phyloP scores from a whole-genome alignment of 1,284 basidiomycete species.

The Bjerkandera adusta region DNA sequence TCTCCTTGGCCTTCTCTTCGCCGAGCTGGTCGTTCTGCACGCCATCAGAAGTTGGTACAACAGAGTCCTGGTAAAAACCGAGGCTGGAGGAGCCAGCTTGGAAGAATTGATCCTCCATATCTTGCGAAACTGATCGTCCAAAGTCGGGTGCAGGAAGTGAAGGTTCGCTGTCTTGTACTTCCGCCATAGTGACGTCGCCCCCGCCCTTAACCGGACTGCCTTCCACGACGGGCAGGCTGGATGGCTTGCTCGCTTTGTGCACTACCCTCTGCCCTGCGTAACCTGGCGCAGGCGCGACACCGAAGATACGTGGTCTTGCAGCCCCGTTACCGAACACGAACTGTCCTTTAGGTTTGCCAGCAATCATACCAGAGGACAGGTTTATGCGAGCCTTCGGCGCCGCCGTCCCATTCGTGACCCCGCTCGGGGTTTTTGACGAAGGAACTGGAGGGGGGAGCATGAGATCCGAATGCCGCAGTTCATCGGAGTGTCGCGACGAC shows the following conservation, averaged over 20 bases:
- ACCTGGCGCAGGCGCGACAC: slow-evolving; percentile 19
- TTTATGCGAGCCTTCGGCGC: slow-evolving; percentile 16
- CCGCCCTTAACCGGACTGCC: slow-evolving; percentile 35
- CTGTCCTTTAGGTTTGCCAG: slow-evolving; percentile 16
- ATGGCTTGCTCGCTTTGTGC: slow-evolving; percentile 60
- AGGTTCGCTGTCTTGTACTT: background rate
- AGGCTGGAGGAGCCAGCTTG: too few species aligned
- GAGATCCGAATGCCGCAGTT: slow-evolving; percentile 13
- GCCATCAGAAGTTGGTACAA: background rate
- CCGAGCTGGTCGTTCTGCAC: background rate
- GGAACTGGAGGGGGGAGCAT: slow-evolving; percentile 24
- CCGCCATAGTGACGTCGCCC: slow-evolving; percentile 7
- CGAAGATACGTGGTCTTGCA: slow-evolving; percentile 16
- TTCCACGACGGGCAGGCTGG: slow-evolving; percentile 47
- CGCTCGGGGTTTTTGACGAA: background rate
- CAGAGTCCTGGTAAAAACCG: background rate
- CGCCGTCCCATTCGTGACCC: background rate
- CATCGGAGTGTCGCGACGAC: slow-evolving; percentile 2
- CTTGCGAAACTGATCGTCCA: too few species aligned
- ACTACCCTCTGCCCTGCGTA: slow-evolving; percentile 27
- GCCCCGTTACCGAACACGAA: slow-evolving; percentile 13
- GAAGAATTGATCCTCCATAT: background rate
- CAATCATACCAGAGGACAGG: slow-evolving; percentile 16
- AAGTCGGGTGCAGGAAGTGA: background rate
- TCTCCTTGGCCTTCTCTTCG: slow-evolving; percentile 12